phyloP scores from a whole-genome alignment of 2,329 filamentous ascomycete species.

The Fusarium temperatum region DNA sequence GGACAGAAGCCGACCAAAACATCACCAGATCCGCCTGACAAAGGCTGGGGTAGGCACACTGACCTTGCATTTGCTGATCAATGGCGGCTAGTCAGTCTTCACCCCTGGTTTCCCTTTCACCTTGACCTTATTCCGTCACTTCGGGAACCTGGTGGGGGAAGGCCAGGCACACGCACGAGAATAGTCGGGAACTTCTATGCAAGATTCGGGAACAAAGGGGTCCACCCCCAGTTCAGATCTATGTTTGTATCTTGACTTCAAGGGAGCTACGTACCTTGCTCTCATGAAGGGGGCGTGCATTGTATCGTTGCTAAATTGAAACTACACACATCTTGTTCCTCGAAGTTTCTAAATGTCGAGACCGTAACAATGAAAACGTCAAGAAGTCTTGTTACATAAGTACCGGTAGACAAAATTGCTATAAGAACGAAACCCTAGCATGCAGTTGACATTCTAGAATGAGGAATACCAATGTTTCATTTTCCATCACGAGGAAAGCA shows the following conservation, averaged over 20 bases:
- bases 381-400: not conserved
- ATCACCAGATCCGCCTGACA: slow-evolving; percentile 12
- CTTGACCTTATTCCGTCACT: slow-evolving; percentile 15
- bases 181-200: slow-evolving; percentile 23
- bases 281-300: not conserved
- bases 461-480: not conserved
- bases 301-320: not conserved
- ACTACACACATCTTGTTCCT: not conserved
- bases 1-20: slow-evolving; percentile 26
- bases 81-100: slow-evolving; percentile 4
- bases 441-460: not conserved
- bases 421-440: not conserved
- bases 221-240: slow-evolving; percentile 35
- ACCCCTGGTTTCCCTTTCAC: slow-evolving; percentile 14
- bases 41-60: slow-evolving; percentile 7
- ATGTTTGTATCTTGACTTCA: slow-evolving; percentile 14
- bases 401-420: not conserved
- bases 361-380: not conserved
- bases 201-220: slow-evolving; percentile 35
- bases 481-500: not conserved
- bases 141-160: slow-evolving; percentile 3
- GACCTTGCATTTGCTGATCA: slow-evolving; percentile 20
- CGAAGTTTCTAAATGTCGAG: not conserved
- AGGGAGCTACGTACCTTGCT: not conserved
- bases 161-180: slow-evolving; percentile 26